Evolutionary conservation across 2,329 filamentous ascomycete genomes (phyloP).

Genomic region (Orbilia oligospora): DNA sequence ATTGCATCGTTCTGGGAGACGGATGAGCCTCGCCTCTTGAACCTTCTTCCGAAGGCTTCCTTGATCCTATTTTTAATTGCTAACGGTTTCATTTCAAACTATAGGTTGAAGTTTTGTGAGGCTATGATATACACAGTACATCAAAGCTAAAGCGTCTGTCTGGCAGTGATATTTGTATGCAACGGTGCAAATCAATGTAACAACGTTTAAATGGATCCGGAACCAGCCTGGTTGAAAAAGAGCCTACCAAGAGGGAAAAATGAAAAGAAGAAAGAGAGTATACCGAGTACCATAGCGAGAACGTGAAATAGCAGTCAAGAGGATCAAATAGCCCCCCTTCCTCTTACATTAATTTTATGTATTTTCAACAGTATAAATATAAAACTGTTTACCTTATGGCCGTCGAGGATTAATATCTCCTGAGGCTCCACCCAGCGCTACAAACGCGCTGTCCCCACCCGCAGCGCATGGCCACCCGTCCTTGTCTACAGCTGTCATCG

Average conservation of each 20-base stretch:
- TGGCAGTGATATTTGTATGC: not conserved
- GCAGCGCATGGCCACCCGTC: not conserved
- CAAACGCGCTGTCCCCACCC: slow-evolving; percentile 28
- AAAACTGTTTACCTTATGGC: not conserved
- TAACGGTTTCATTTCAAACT: slow-evolving; percentile 28
- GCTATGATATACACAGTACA: slow-evolving; percentile 11
- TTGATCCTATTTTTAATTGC: slow-evolving; percentile 35
- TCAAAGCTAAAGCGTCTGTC: not conserved
- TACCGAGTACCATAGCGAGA: not conserved
- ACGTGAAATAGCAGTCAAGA: not conserved
- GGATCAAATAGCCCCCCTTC: not conserved
- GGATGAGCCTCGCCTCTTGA: slow-evolving; percentile 39
- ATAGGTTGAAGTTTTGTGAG: not conserved
- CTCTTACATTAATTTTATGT: not conserved
- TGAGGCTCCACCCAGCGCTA: not conserved
- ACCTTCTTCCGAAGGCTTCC: slow-evolving; percentile 32
- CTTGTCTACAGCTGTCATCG: not conserved
- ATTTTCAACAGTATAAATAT: not conserved
- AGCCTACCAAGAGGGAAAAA: not conserved
- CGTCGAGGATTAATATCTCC: not conserved
- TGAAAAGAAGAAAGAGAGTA: not conserved
- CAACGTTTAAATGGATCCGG: not conserved
- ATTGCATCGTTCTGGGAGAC: slow-evolving; percentile 38
- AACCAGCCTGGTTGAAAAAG: slow-evolving; percentile 12
- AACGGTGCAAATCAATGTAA: not conserved